Evolutionary conservation across 176 grass and related monocot species (phyloP), one percentile per base, ranked within the genome.

Genomic region (Carex littledalei): DNA sequence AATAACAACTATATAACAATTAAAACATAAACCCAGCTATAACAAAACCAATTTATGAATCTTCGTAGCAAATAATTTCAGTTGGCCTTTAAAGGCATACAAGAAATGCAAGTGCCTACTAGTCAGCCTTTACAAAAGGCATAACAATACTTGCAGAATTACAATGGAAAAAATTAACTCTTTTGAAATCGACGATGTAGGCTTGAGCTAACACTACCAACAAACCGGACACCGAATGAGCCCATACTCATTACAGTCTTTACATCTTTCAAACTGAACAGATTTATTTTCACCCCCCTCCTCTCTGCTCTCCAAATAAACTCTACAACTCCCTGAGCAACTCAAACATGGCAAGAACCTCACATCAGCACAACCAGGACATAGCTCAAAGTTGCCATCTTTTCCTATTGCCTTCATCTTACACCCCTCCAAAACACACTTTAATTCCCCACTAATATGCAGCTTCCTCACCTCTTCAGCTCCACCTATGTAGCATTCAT

Each of bases 211-310:
- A 89, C 80, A 80, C 56, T 72, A 94, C 78, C 87, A 84, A 54
- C 92, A 97, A n/a, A 91, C 86, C 9, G 89, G 85, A 67, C 92
- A 92, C 57, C 90, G 83, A 29, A 97, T 66, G 78, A 94, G 87
- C 2, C 94, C 94, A 66, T 94, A 90, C 87, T 97, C 92, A 15
- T 97, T 94, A 91, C 94, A 94, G 35, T 92, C 89, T n/a, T 85
- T 59, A 76, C 94, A 97, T 20, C 89, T 81, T 79, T 80, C 87
- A 79, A 94, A 94, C 62, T 87, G 83, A 50, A 84, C 80, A 67
- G 1, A 84, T n/a, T 55, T 83, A 2, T 41, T 5, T 2, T 66
- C 11, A 50, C 1, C 3, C 41, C 1, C 78, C 0, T 84, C 78
- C 0, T 84, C 87, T 31, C 83, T 80, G 20, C 71, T 76, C 47